These are phyloP conservation scores for Boletus calvinii DNA, from an alignment of 1,284 basidiomycete genomes.

Conservation along the genomic window DNA sequence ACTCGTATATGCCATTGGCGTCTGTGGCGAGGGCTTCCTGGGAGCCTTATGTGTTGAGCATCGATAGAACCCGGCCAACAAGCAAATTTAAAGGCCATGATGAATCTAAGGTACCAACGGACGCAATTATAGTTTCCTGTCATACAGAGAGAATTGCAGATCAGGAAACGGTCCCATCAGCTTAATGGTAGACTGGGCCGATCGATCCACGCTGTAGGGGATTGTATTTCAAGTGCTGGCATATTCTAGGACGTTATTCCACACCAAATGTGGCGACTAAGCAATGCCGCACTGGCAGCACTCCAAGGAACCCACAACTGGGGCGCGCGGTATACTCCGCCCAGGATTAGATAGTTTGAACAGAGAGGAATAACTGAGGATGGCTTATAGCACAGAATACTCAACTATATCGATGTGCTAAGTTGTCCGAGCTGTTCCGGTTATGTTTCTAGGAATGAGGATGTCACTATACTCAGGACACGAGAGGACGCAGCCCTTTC, in stretches of 20 bases:
- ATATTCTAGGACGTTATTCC: background rate
- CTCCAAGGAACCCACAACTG: background rate
- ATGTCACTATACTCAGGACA: background rate
- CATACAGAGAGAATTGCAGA: conserved; percentile 1
- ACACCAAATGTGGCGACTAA: too few species aligned
- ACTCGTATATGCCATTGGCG: background rate
- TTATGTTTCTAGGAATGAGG: too few species aligned
- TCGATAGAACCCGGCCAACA: background rate
- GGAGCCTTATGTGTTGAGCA: background rate
- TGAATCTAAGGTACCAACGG: background rate
- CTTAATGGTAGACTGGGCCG: too few species aligned
- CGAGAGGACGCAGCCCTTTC: background rate
- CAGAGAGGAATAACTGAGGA: background rate
- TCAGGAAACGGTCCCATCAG: background rate
- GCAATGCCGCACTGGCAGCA: too few species aligned
- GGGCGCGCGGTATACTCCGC: background rate
- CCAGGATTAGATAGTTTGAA: too few species aligned
- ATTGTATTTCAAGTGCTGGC: background rate
- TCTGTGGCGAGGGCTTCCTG: background rate
- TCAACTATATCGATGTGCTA: background rate
- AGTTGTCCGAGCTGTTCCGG: too few species aligned
- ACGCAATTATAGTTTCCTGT: background rate
- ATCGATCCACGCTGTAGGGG: background rate
- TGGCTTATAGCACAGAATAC: background rate
- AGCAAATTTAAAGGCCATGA: background rate